Conservation (phyloP, 192 early-diverging fungal genomes). For the Dissophora globulifera region DNA sequence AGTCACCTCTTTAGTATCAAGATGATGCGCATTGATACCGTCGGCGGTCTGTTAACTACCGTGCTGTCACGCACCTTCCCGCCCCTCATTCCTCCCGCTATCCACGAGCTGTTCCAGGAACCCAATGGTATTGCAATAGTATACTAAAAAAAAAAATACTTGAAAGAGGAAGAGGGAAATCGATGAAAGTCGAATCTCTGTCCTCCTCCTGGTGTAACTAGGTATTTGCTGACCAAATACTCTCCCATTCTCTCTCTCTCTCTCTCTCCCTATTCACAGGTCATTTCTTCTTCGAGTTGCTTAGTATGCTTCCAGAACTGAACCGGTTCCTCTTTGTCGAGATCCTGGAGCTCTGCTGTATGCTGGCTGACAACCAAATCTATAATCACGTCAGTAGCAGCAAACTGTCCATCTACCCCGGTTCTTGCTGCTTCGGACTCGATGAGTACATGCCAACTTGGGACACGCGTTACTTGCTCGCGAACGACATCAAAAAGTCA, state of each 20-base stretch:
- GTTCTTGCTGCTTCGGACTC: slow-evolving; percentile 47
- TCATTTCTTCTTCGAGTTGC: slow-evolving; percentile 38
- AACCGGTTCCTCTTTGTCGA: slow-evolving; percentile 52
- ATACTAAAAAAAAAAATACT: background rate
- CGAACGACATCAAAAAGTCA: slow-evolving; percentile 17
- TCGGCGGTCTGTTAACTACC: slow-evolving; percentile 39
- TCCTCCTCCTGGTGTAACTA: too few species aligned
- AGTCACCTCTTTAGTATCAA: slow-evolving; percentile 31
- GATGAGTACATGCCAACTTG: slow-evolving; percentile 47
- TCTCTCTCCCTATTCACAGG: too few species aligned
- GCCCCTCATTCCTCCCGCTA: slow-evolving; percentile 25
- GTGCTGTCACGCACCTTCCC: slow-evolving; percentile 35
- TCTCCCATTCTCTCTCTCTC: too few species aligned
- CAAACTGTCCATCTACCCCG: slow-evolving; percentile 42
- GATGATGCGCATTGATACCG: slow-evolving; percentile 46
- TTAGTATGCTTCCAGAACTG: slow-evolving; percentile 31
- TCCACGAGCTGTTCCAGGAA: slow-evolving; percentile 36
- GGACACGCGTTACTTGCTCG: slow-evolving; percentile 44
- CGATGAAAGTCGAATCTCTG: too few species aligned
- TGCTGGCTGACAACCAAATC: slow-evolving; percentile 25
- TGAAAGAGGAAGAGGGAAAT: too few species aligned
- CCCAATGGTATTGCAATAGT: slow-evolving; percentile 42
- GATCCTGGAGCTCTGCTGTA: slow-evolving; percentile 45
- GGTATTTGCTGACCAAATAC: too few species aligned
- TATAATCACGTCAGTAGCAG: slow-evolving; percentile 26